A percentile compares a stretch with the other conserved stretches of the same genome.
Conservation (phyloP, 1,284 basidiomycete genomes). For the Xerocomus nothofagi region DNA sequence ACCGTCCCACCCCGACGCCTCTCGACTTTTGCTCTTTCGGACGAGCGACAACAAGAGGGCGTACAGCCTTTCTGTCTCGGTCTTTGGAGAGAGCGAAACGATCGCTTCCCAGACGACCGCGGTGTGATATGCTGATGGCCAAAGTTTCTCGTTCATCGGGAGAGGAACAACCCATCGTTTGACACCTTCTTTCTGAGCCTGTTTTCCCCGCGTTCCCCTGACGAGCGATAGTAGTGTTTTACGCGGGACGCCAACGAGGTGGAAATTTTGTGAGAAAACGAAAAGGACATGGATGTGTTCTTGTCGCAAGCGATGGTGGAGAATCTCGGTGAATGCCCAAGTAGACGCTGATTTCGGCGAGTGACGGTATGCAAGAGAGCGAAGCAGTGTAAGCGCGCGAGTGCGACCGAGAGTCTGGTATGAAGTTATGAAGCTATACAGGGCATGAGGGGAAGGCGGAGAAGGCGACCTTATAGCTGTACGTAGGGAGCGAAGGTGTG, state of each 20-base stretch:
- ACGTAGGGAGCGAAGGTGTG: conserved; percentile 28
- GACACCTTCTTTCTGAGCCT: conserved; percentile 2
- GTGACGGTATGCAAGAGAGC: conserved; percentile 23
- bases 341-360: conserved; percentile 27
- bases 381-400: conserved; percentile 23
- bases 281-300: conserved; percentile 23
- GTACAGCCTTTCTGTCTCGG: conserved; percentile 32
- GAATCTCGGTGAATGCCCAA: conserved; percentile 43
- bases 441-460: conserved; percentile 23
- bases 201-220: conserved; percentile 12
- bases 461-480: conserved; percentile 20
- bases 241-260: conserved; percentile 37
- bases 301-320: conserved; percentile 28
- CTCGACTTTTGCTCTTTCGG: conserved; percentile 10
- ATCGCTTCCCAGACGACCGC: conserved; percentile 41
- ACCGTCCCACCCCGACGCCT: background rate
- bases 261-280: conserved; percentile 37
- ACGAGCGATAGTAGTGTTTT: conserved; percentile 21
- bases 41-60: conserved; percentile 24
- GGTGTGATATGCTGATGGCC: conserved; percentile 37
- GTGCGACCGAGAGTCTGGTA: conserved; percentile 28
- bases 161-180: conserved; percentile 2
- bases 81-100: conserved; percentile 12
- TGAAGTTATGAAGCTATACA: conserved; percentile 25
- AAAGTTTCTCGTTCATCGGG: conserved; percentile 28